Evolutionary conservation across 805 yeast species (phyloP).

Genomic region (Clavispora fructus): DNA sequence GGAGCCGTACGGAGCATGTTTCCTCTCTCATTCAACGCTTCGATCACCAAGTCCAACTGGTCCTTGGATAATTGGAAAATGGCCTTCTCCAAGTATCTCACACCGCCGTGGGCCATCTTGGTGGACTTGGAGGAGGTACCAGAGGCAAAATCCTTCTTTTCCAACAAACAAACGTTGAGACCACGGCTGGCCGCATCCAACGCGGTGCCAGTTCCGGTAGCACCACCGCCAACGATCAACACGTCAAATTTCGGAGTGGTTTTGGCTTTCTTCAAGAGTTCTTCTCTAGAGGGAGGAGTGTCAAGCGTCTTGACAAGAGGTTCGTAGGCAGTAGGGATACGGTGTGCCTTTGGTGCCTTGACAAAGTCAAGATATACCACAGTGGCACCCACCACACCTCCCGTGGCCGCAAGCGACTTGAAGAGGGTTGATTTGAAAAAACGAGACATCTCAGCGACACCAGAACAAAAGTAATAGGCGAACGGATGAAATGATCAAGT

Average conservation of each 20-base stretch:
- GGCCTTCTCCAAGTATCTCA: constrained; percentile 90
- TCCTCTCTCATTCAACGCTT: constrained; percentile 82
- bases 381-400: constrained; percentile 31
- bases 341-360: constrained; percentile 26
- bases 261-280: constrained; percentile 36
- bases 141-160: constrained; percentile 83
- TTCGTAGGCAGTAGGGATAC: constrained; percentile 22
- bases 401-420: constrained; percentile 26
- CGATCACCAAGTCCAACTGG: constrained; percentile 83
- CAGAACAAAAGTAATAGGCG: not conserved
- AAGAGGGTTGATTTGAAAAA: constrained; percentile 20
- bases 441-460: constrained; percentile 10
- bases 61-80: constrained; percentile 86
- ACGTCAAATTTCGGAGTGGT: constrained; percentile 59
- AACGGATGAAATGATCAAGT: not conserved
- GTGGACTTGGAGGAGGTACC: constrained; percentile 94
- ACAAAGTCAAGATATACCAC: constrained; percentile 38
- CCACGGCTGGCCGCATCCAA: constrained; percentile 90
- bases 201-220: constrained; percentile 91
- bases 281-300: constrained; percentile 53
- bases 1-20: constrained; percentile 89
- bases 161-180: constrained; percentile 79
- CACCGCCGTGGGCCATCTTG: constrained; percentile 97
- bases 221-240: constrained; percentile 93
- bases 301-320: constrained; percentile 43